These are phyloP conservation scores for Saccharomycopsis fodiens DNA, from an alignment of 805 yeast genomes.

Conservation along the genomic window DNA sequence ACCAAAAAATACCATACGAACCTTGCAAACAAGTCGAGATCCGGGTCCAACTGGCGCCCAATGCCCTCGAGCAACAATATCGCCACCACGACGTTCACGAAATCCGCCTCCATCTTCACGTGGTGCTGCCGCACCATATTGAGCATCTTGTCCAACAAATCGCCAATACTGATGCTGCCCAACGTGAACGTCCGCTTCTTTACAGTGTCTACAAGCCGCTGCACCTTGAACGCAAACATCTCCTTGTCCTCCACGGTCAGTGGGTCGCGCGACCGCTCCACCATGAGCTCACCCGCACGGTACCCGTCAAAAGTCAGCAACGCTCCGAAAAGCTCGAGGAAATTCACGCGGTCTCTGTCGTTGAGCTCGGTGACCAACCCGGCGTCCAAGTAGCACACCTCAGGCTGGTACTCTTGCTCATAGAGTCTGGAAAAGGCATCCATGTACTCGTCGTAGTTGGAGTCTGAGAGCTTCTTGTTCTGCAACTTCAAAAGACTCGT, in stretches of 20 bases:
- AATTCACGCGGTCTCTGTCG: constrained; percentile 68
- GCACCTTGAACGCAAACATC: constrained; percentile 81
- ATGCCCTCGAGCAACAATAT: constrained; percentile 88
- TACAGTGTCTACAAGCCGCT: constrained; percentile 70
- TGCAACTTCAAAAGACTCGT: constrained; percentile 24
- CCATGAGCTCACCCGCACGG: constrained; percentile 90
- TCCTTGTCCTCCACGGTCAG: constrained; percentile 83
- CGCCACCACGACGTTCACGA: constrained; percentile 91
- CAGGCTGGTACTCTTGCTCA: constrained; percentile 64
- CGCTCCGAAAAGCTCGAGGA: constrained; percentile 82
- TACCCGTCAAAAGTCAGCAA: constrained; percentile 90
- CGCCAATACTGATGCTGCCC: constrained; percentile 90
- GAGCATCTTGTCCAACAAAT: constrained; percentile 76
- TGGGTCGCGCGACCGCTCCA: constrained; percentile 90
- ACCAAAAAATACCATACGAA: constrained; percentile 47
- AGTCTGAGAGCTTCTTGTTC: constrained; percentile 19
- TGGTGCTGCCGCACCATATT: constrained; percentile 91
- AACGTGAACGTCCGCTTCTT: constrained; percentile 84
- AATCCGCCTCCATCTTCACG: constrained; percentile 96
- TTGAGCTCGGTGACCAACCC: constrained; percentile 90
- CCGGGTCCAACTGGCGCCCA: constrained; percentile 90
- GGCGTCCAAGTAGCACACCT: constrained; percentile 84
- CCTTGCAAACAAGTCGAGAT: constrained; percentile 92
- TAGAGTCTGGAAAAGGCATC: constrained; percentile 38
- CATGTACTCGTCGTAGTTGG: constrained; percentile 35